Percentiles rank a stretch among this genome's conserved stretches.
Evolutionary conservation across 352 stramenopile species (phyloP).

Genomic region (Globisporangium carolinianum): DNA sequence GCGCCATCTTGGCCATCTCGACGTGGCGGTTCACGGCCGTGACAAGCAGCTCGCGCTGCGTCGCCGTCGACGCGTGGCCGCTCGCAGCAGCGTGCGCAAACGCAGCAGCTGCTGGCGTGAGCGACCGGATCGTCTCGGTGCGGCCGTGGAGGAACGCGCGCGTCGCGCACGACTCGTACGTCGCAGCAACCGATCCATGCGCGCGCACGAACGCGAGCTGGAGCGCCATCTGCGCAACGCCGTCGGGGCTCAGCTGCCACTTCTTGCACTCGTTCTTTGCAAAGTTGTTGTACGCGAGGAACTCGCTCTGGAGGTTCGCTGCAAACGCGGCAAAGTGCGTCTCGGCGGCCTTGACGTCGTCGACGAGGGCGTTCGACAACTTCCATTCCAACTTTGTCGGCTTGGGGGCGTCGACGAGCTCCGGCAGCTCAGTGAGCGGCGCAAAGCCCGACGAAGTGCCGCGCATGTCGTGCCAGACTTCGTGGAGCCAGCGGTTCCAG

Average conservation of each 20-base stretch:
- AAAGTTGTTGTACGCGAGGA: slow-evolving; percentile 83
- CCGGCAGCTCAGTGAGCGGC: slow-evolving; percentile 54
- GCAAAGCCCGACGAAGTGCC: slow-evolving; percentile 67
- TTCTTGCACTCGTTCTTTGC: slow-evolving; percentile 89
- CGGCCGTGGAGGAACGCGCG: slow-evolving; percentile 86
- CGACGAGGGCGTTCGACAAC: slow-evolving; percentile 67
- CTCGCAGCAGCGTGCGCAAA: slow-evolving; percentile 62
- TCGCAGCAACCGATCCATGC: slow-evolving; percentile 70
- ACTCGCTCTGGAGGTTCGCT: slow-evolving; percentile 66
- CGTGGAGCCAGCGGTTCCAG: slow-evolving; percentile 91
- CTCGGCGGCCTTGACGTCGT: slow-evolving; percentile 70
- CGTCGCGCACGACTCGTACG: slow-evolving; percentile 92
- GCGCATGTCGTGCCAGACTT: slow-evolving; percentile 89
- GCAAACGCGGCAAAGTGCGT: slow-evolving; percentile 56
- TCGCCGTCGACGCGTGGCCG: slow-evolving; percentile 23
- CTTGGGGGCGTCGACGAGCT: slow-evolving; percentile 33
- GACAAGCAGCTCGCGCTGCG: slow-evolving; percentile 62
- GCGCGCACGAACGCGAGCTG: slow-evolving; percentile 85
- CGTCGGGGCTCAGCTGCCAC: slow-evolving; percentile 89
- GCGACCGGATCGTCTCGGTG: slow-evolving; percentile 89
- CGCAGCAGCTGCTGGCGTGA: slow-evolving; percentile 58
- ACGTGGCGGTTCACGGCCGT: slow-evolving; percentile 79
- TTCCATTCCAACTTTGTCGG: slow-evolving; percentile 63
- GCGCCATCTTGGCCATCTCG: slow-evolving; percentile 85
- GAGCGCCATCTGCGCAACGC: slow-evolving; percentile 88